Base-by-base conservation (phyloP, 257 asterid species). In the Primulina eburnea region DNA sequence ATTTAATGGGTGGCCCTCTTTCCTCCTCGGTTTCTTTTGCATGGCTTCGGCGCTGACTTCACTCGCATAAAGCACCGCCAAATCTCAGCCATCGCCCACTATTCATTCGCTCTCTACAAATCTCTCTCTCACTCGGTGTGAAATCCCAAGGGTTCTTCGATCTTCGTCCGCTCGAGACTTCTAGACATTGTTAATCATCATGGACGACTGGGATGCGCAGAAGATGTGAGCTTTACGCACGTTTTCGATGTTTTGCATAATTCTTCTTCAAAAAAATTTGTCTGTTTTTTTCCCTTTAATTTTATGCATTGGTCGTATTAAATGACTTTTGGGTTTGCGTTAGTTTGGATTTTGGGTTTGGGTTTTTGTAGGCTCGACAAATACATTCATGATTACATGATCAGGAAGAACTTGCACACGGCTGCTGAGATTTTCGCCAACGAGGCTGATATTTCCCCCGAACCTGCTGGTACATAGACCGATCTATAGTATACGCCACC, bases 311-410 rank as follows among this genome's bases (percentile, higher is more conserved):
- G n/a, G 5, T 43, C 7, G 55, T 43, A n/a, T 38, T 38, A 38
- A 43, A 43, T 43, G 5, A 43, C 18, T 43, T 40, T 11, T 10
- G 50, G 50, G 50, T 10, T 40, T 40, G 50, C n/a, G 16, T 35
- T 50, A 14, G 0, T 78, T 60, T 29, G 30, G 6, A 71, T 32
- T 71, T 20, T 57, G 43, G 6, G 1, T 5, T 17, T 50, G 7
- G 57, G 8, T 20, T 52, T 64, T 75, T 20, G 69, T 66, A 83
- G 86, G 79, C 63, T 83, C 67, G 84, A 83, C 50, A 38, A 73
- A 56, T 82, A 71, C 60, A 70, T 83, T 67, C 68, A 71, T 29
- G 86, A 83, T 72, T 81, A 83, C 52, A 18, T 84, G 69, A 11
- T 60, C 24, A 77, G 61, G 18, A 84, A 78, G 8, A 78, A 80